These are phyloP conservation scores for Nasturtium officinale DNA, from an alignment of 345 rosid species.

Conservation along the genomic window DNA sequence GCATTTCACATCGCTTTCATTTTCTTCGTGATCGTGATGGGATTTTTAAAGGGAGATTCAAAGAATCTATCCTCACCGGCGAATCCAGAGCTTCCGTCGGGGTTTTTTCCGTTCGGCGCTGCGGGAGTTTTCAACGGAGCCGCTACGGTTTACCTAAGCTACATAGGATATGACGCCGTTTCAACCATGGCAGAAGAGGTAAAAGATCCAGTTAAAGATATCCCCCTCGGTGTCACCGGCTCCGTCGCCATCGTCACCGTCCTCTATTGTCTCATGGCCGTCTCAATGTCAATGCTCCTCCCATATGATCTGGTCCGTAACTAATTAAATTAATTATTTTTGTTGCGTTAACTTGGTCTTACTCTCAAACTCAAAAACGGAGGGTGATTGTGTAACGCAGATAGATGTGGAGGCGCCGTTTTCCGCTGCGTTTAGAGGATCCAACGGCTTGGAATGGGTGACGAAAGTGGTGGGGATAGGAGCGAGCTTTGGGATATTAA, in stretches of 20 bases:
- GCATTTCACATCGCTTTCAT: constrained; percentile 78
- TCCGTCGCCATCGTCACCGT: constrained; percentile 77
- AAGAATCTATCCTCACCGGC: constrained; percentile 60
- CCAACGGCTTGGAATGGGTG: constrained; percentile 76
- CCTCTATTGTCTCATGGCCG: constrained; percentile 89
- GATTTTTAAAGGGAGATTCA: constrained; percentile 68
- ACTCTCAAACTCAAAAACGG: background rate
- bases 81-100: constrained; percentile 57
- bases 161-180: constrained; percentile 95
- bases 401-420: constrained; percentile 85
- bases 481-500: constrained; percentile 92
- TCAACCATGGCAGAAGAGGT: constrained; percentile 98
- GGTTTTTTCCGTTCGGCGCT: constrained; percentile 74
- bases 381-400: constrained; percentile 49
- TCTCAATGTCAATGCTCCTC: constrained; percentile 88
- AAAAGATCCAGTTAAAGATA: constrained; percentile 72
- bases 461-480: constrained; percentile 85
- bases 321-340: no score
- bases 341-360: no score
- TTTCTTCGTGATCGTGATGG: constrained; percentile 68
- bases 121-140: constrained; percentile 84
- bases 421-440: constrained; percentile 70
- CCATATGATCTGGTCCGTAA: constrained; percentile 65
- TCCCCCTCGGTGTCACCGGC: constrained; percentile 87
- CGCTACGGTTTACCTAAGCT: constrained; percentile 79